These are phyloP conservation scores for Aspergillus sp. DNA, from an alignment of 2,329 filamentous ascomycete species.

Conservation along the genomic window DNA sequence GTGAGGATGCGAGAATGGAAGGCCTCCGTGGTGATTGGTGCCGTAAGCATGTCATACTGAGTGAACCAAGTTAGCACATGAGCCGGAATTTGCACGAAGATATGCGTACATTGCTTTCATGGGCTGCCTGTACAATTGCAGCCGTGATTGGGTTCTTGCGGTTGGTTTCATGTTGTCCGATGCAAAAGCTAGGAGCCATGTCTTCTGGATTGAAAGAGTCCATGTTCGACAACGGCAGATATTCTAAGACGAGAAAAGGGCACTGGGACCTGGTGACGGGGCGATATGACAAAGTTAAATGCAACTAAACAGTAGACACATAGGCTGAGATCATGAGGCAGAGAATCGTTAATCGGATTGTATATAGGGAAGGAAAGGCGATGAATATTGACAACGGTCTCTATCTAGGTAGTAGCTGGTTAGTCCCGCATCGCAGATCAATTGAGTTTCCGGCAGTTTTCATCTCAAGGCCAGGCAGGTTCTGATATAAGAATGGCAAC, in stretches of 20 bases:
- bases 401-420: not conserved
- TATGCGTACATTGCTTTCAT: constrained; percentile 55
- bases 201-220: constrained; percentile 38
- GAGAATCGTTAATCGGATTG: not conserved
- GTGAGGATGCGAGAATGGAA: constrained; percentile 62
- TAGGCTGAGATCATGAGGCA: not conserved
- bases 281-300: not conserved
- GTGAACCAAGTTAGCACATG: not conserved
- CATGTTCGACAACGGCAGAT: constrained; percentile 28
- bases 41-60: constrained; percentile 68
- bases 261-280: not conserved
- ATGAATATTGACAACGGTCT: not conserved
- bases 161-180: constrained; percentile 64
- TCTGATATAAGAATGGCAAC: not conserved
- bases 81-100: constrained; percentile 2
- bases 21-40: constrained; percentile 61
- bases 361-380: not conserved
- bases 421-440: constrained; percentile 4
- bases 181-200: constrained; percentile 54
- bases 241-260: not conserved
- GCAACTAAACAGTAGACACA: not conserved
- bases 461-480: not conserved
- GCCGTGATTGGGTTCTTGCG: constrained; percentile 52
- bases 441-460: constrained; percentile 3
- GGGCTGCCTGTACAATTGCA: constrained; percentile 56